These are phyloP conservation scores for Casuarina glauca DNA, from an alignment of 306 rosid genomes.

Conservation along the genomic window DNA sequence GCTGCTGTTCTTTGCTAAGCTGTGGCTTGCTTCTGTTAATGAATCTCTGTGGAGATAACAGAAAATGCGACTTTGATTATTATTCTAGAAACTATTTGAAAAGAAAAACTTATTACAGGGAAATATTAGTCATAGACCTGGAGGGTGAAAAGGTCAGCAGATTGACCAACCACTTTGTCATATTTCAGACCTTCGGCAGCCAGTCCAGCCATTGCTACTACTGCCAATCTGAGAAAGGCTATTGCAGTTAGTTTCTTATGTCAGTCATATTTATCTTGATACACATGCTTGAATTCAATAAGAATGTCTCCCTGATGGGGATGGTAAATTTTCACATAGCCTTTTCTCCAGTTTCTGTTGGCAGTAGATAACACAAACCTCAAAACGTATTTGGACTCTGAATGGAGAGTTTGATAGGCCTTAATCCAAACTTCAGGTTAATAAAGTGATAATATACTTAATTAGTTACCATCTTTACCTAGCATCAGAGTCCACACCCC, in stretches of 20 bases:
- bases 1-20: constrained; percentile 89
- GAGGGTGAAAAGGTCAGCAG: constrained; percentile 70
- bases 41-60: constrained; percentile 52
- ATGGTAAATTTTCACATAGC: neutral
- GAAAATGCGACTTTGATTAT: neutral
- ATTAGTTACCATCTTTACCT: neutral
- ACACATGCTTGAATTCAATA: neutral
- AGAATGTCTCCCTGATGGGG: neutral
- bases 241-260: neutral
- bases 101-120: neutral
- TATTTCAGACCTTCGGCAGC: constrained; percentile 89
- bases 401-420: neutral
- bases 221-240: constrained; percentile 61
- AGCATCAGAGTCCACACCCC: neutral
- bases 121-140: constrained; percentile 43
- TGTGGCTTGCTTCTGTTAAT: constrained; percentile 90
- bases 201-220: constrained; percentile 91
- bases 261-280: neutral
- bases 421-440: neutral
- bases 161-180: constrained; percentile 91
- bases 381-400: neutral
- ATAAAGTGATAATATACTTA: neutral
- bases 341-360: neutral
- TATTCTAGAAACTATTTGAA: neutral
- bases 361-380: neutral